Percentiles rank a stretch among this genome's conserved stretches.
These are phyloP conservation scores for Leccinum solheimii DNA, from an alignment of 1,284 basidiomycete genomes.

Conservation along the genomic window DNA sequence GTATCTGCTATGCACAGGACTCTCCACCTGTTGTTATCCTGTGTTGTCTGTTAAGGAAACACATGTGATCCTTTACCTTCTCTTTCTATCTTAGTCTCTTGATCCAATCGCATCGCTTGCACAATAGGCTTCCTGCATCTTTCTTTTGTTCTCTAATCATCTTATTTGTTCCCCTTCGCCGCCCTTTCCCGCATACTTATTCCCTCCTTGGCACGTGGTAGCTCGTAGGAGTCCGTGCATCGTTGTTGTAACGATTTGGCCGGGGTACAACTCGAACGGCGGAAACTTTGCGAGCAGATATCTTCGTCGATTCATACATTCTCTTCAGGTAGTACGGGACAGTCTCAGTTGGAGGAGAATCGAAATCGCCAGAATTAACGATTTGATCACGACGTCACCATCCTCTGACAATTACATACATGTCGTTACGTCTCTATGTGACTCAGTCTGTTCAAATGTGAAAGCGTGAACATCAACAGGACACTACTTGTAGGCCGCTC, in stretches of 20 bases:
- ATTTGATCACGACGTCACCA: not conserved
- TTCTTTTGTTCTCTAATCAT: not conserved
- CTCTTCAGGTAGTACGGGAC: not conserved
- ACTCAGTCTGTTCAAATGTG: not conserved
- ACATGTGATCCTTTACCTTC: constrained; percentile 1
- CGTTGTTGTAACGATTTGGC: not conserved
- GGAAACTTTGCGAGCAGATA: not conserved
- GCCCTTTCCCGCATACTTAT: not conserved
- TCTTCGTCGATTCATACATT: not conserved
- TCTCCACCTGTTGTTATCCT: constrained; percentile 3
- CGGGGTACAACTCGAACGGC: not conserved
- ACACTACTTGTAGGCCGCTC: not conserved
- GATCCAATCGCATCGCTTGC: not conserved
- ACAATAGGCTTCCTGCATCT: not conserved
- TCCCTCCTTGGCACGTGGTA: not conserved
- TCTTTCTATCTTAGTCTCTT: not conserved
- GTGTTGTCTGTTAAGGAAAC: constrained; percentile 7
- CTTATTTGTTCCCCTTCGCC: not conserved
- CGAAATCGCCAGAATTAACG: not conserved
- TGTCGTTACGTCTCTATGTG: not conserved
- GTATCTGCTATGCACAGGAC: constrained; percentile 17
- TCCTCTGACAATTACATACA: not conserved
- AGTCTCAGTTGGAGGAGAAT: not conserved
- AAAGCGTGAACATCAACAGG: not conserved
- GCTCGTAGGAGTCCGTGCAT: not conserved